Evolutionary conservation across 2,329 filamentous ascomycete species (phyloP).

Genomic region (Neofusicoccum cordaticola): DNA sequence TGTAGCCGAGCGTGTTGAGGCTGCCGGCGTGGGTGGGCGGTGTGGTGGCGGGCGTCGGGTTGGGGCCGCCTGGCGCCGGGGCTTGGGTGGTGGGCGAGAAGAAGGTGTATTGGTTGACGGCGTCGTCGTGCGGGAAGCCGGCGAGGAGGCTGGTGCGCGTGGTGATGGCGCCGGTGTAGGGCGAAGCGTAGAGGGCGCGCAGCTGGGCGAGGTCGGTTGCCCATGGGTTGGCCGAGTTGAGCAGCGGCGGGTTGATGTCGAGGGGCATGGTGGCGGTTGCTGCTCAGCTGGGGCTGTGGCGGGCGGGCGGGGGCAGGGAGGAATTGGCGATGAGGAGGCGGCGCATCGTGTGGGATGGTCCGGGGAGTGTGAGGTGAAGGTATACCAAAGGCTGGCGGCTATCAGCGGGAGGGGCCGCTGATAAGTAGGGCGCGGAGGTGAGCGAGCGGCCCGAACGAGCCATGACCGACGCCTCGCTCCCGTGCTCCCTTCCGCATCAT

Average conservation of each 20-base stretch:
- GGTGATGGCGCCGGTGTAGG: slow-evolving; percentile 69
- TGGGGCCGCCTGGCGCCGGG: not conserved
- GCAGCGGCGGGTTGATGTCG: slow-evolving; percentile 60
- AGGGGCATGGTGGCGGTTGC: slow-evolving; percentile 31
- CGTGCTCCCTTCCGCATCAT: not conserved
- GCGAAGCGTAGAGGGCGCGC: slow-evolving; percentile 56
- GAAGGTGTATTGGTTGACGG: slow-evolving; percentile 64
- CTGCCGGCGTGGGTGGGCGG: slow-evolving; percentile 24
- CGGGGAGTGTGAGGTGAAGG: not conserved
- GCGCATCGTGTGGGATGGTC: not conserved
- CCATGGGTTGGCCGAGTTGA: slow-evolving; percentile 77
- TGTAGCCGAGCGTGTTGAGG: slow-evolving; percentile 74
- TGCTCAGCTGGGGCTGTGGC: not conserved
- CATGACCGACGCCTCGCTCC: not conserved
- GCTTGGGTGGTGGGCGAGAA: slow-evolving; percentile 51
- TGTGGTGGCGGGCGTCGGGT: slow-evolving; percentile 20
- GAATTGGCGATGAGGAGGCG: not conserved
- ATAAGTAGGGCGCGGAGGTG: not conserved
- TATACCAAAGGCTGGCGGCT: not conserved
- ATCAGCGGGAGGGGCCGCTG: not conserved
- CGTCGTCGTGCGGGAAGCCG: slow-evolving; percentile 62
- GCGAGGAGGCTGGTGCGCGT: slow-evolving; percentile 65
- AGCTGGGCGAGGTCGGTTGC: slow-evolving; percentile 66
- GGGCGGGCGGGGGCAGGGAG: not conserved
- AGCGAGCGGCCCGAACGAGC: not conserved